phyloP scores from a whole-genome alignment of 2,329 filamentous ascomycete species.

The Curvularia hawaiiensis region DNA sequence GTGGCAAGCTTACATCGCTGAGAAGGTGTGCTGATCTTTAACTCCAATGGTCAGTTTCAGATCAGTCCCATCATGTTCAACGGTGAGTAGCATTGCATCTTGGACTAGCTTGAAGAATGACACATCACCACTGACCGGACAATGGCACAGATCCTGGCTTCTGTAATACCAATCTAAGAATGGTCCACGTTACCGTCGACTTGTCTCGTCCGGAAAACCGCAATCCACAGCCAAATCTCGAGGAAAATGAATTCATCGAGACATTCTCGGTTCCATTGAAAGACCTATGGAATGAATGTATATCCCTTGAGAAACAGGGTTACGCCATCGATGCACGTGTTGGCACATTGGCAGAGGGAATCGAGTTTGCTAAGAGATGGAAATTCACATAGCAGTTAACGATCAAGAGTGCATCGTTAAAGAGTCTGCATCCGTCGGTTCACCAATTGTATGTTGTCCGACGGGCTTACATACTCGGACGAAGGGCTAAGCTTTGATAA shows the following conservation, averaged over 20 bases:
- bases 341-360: slow-evolving; percentile 77
- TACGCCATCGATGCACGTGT: slow-evolving; percentile 81
- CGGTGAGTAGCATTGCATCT: slow-evolving; percentile 35
- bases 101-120: neutral
- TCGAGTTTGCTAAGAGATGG: slow-evolving; percentile 69
- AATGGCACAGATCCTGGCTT: slow-evolving; percentile 47
- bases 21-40: neutral
- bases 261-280: slow-evolving; percentile 71
- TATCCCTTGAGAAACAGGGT: slow-evolving; percentile 69
- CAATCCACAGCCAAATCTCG: slow-evolving; percentile 69
- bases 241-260: slow-evolving; percentile 84
- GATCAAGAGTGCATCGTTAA: neutral
- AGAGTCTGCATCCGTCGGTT: neutral
- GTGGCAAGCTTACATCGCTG: neutral
- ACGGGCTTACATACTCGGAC: neutral
- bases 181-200: slow-evolving; percentile 77
- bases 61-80: slow-evolving; percentile 52
- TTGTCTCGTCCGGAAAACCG: slow-evolving; percentile 71
- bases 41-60: slow-evolving; percentile 28
- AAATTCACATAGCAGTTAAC: slow-evolving; percentile 26
- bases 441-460: neutral
- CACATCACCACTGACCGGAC: neutral
- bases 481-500: no score
- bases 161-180: slow-evolving; percentile 55
- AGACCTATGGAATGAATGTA: slow-evolving; percentile 69